A percentile compares a stretch with the other conserved stretches of the same genome.
These are phyloP conservation scores for Botrytis hyacinthi DNA, from an alignment of 2,329 filamentous ascomycete genomes.

Conservation along the genomic window DNA sequence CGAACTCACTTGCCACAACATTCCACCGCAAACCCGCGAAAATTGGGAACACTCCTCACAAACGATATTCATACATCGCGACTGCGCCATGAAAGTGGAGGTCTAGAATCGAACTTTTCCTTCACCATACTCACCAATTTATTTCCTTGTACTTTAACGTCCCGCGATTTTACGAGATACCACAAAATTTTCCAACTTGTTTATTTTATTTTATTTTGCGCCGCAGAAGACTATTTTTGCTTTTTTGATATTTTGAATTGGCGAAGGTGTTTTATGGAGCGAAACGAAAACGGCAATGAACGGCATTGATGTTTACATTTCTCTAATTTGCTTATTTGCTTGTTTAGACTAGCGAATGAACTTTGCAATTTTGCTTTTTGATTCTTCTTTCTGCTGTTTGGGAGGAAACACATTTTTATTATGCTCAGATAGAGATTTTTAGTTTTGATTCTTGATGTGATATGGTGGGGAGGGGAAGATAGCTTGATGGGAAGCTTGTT, in stretches of 20 bases:
- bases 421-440: conserved; percentile 6
- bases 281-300: conserved; percentile 10
- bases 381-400: background rate
- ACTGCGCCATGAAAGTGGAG: background rate
- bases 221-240: background rate
- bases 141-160: conserved; percentile 24
- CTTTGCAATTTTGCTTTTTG: background rate
- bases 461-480: background rate
- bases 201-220: conserved; percentile 3
- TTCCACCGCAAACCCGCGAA: background rate
- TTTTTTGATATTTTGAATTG: conserved; percentile 19
- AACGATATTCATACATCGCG: background rate
- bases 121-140: conserved; percentile 8
- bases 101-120: background rate
- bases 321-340: conserved; percentile 11
- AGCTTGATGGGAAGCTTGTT: background rate
- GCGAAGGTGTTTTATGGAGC: conserved; percentile 14
- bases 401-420: background rate
- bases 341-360: conserved; percentile 8
- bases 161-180: conserved; percentile 31
- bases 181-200: conserved; percentile 23
- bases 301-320: background rate
- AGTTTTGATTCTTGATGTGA: conserved; percentile 12
- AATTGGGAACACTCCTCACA: background rate
- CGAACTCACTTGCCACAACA: background rate